Base-by-base conservation (phyloP, 208 protist genomes). In the Crithidia mellificae region DNA sequence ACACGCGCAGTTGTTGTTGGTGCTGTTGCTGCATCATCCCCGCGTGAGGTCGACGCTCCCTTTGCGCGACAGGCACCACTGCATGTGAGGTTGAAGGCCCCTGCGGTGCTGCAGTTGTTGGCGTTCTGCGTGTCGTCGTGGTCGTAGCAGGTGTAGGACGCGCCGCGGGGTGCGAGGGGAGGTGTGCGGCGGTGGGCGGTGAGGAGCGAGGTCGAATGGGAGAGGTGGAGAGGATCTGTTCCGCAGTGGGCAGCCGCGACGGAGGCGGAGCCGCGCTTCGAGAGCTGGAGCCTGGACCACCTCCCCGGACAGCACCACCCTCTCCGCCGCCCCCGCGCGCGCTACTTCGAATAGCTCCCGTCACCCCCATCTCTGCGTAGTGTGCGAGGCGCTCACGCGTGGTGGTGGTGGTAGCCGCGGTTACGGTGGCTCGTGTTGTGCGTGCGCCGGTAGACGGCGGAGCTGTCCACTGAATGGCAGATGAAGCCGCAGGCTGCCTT, bases 1-100 rank as follows among this genome's bases (percentile, higher is more conserved):
- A 68, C 19, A 52, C 53, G 56, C 69, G 61, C 27, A 57, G n/a
- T 3, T 50, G n/a, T n/a, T n/a, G n/a, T n/a, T n/a, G n/a, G n/a
- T n/a, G n/a, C n/a, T n/a, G n/a, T n/a, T n/a, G n/a, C n/a, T n/a
- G n/a, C n/a, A n/a, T n/a, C n/a, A n/a, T 53, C 22, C 38, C 44
- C 7, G 20, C 53, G 36, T 25, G 30, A 68, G 61, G 68, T 17
- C 43, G 15, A 47, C 46, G 29, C 11, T 11, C 56, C 8, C 34
- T 24, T 32, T n/a, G 22, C 25, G 47, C n/a, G n/a, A 36, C 47
- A 1, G 52, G 19, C 46, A 24, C 67, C 34, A 51, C 34, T 17
- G 53, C 54, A 25, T 11, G 7, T 0, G 54, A 41, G 12, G 50
- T 44, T 29, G 11, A 11, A n/a, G n/a, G n/a, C n/a, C 11, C 34